Percentiles rank a stretch among this genome's conserved stretches.
phyloP scores from a whole-genome alignment of 208 protist species.

The Acanthamoeba castellanii region DNA sequence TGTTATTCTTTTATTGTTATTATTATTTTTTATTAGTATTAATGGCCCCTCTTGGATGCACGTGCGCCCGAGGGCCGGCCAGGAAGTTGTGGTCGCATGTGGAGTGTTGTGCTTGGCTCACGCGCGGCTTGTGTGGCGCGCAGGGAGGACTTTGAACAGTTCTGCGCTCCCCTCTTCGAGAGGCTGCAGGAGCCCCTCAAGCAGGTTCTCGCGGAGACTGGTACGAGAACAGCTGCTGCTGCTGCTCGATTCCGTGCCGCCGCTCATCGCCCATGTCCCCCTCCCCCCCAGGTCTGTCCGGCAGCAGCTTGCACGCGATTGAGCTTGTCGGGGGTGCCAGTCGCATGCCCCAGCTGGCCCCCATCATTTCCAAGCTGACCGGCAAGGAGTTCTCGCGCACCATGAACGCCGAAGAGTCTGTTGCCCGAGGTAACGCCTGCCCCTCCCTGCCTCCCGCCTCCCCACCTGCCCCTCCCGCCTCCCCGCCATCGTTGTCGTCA shows the following conservation, averaged over 20 bases:
- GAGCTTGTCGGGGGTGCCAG: constrained; percentile 86
- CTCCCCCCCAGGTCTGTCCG: background rate
- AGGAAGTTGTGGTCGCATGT: background rate
- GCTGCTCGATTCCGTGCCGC: too few relatives aligned
- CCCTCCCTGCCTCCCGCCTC: background rate
- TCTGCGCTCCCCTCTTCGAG: constrained; percentile 57
- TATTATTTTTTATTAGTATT: too few relatives aligned
- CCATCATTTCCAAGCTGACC: constrained; percentile 68
- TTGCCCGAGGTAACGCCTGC: constrained; percentile 77
- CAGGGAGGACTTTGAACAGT: constrained; percentile 75
- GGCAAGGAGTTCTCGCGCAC: constrained; percentile 77
- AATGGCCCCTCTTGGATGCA: too few relatives aligned
- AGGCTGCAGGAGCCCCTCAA: constrained; percentile 59
- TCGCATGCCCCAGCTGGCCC: constrained; percentile 81
- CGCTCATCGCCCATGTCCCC: too few relatives aligned
- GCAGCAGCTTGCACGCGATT: background rate
- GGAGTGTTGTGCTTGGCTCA: background rate
- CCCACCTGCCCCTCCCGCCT: background rate
- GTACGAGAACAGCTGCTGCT: background rate
- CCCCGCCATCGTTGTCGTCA: too few relatives aligned
- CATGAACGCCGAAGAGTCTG: constrained; percentile 86
- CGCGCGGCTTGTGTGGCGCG: background rate
- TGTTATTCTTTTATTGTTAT: too few relatives aligned
- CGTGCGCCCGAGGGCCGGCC: too few relatives aligned
- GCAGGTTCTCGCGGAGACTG: constrained; percentile 8